Evolutionary conservation across 1,284 basidiomycete genomes (phyloP).

Genomic region (Boletus sp.): DNA sequence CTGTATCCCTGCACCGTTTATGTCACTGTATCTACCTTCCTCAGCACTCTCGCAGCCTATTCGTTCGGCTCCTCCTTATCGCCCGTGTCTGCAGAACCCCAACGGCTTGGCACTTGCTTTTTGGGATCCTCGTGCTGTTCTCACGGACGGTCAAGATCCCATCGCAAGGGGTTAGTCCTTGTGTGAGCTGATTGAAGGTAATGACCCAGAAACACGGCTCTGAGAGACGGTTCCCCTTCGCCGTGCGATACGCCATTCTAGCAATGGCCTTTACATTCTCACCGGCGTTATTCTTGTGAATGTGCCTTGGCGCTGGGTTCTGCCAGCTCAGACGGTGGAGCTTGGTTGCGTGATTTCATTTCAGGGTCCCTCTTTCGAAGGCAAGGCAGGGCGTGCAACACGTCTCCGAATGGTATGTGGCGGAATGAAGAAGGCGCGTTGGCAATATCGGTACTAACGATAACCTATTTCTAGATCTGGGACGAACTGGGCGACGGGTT

Average conservation of each 20-base stretch:
- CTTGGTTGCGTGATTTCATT: constrained; percentile 5
- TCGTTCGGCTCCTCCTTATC: constrained; percentile 17
- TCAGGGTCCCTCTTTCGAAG: not conserved
- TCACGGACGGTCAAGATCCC: constrained; percentile 3
- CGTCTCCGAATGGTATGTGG: constrained; percentile 12
- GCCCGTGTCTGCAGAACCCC: constrained; percentile 4
- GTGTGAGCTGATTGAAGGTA: constrained; percentile 7
- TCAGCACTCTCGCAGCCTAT: constrained; percentile 12
- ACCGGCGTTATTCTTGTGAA: not conserved
- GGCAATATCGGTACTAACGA: not conserved
- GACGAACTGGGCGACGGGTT: constrained; percentile 9
- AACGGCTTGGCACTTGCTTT: not conserved
- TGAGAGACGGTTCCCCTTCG: not conserved
- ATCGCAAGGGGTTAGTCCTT: constrained; percentile 2
- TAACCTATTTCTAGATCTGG: constrained; percentile 11
- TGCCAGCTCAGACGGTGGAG: not conserved
- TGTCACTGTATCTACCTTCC: constrained; percentile 30
- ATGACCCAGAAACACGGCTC: not conserved
- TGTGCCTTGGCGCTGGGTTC: not conserved
- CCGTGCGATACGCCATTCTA: not conserved
- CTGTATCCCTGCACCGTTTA: constrained; percentile 27
- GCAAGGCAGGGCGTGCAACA: not conserved
- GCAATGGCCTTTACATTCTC: not conserved
- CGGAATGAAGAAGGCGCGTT: constrained; percentile 2
- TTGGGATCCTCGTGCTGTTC: constrained; percentile 5